phyloP scores from a whole-genome alignment of 2,329 filamentous ascomycete genomes.

The Arthroderma sp. region DNA sequence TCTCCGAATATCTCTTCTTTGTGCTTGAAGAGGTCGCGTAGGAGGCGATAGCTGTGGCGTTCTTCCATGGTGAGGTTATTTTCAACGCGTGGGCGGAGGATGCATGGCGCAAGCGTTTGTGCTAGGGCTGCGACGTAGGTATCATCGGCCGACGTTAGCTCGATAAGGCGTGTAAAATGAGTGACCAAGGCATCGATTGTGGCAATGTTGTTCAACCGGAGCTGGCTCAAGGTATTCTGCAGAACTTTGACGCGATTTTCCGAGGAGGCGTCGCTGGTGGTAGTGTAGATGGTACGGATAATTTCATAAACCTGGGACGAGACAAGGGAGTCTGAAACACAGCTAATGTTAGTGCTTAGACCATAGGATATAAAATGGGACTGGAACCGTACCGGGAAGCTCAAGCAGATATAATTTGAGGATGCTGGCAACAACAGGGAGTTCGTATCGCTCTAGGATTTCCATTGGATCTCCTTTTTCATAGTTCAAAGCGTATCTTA shows the following conservation, averaged over 20 bases:
- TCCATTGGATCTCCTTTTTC: conserved; percentile 67
- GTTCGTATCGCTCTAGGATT: conserved; percentile 73
- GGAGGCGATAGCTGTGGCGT: conserved; percentile 76
- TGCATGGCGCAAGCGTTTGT: conserved; percentile 63
- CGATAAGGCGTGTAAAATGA: conserved; percentile 91
- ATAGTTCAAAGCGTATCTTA: conserved; percentile 73
- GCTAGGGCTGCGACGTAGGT: conserved; percentile 65
- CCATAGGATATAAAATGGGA: conserved; percentile 1
- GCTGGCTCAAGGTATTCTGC: conserved; percentile 87
- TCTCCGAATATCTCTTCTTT: conserved; percentile 94
- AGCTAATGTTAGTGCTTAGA: conserved; percentile 1
- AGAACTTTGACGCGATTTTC: conserved; percentile 74
- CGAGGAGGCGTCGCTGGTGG: conserved; percentile 62
- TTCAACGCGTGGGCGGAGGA: conserved; percentile 75
- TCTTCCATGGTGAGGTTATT: conserved; percentile 91
- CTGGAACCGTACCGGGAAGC: conserved; percentile 58
- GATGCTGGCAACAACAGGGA: conserved; percentile 83
- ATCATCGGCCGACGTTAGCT: conserved; percentile 91
- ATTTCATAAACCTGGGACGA: conserved; percentile 98
- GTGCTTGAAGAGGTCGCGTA: conserved; percentile 83
- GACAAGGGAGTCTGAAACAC: conserved; percentile 69
- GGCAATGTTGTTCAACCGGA: conserved; percentile 92
- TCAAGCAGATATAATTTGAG: conserved; percentile 91
- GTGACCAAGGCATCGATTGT: conserved; percentile 98
- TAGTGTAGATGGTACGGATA: conserved; percentile 88